Percentiles rank a stretch among this genome's conserved stretches.
phyloP scores from a whole-genome alignment of 129 eudicot species.

The Gnaphalium uliginosum region DNA sequence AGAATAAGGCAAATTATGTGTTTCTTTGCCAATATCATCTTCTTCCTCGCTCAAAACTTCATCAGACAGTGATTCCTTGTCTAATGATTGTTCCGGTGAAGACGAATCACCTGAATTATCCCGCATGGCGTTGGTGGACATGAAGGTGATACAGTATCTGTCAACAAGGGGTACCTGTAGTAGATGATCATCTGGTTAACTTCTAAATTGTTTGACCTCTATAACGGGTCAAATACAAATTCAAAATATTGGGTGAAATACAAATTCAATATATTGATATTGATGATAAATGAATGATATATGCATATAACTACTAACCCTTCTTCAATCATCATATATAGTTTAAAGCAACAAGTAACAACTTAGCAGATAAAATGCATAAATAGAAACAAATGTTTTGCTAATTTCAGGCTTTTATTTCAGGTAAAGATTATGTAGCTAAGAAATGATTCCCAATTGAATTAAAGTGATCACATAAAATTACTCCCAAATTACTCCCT shows the following conservation, averaged over 20 bases:
- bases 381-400: background rate
- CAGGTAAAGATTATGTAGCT: background rate
- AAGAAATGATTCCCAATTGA: background rate
- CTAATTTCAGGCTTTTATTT: too few relatives aligned
- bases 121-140: slow-evolving; percentile 41
- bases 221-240: background rate
- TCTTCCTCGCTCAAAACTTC: slow-evolving; percentile 65
- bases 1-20: slow-evolving; percentile 37
- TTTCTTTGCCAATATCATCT: slow-evolving; percentile 55
- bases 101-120: slow-evolving; percentile 68
- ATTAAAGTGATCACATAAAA: background rate
- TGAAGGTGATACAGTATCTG: slow-evolving; percentile 33
- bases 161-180: slow-evolving; percentile 48
- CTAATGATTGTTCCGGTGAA: slow-evolving; percentile 69
- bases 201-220: background rate
- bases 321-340: background rate
- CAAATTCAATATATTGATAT: background rate
- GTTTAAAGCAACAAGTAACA: background rate
- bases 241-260: background rate
- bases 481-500: background rate
- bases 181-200: slow-evolving; percentile 27
- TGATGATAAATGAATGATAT: background rate
- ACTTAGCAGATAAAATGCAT: background rate
- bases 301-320: background rate
- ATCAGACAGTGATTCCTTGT: slow-evolving; percentile 66